Evolutionary conservation across 495 filamentous ascomycete genomes (phyloP).

Genomic region (Penicillium robsamsonii): DNA sequence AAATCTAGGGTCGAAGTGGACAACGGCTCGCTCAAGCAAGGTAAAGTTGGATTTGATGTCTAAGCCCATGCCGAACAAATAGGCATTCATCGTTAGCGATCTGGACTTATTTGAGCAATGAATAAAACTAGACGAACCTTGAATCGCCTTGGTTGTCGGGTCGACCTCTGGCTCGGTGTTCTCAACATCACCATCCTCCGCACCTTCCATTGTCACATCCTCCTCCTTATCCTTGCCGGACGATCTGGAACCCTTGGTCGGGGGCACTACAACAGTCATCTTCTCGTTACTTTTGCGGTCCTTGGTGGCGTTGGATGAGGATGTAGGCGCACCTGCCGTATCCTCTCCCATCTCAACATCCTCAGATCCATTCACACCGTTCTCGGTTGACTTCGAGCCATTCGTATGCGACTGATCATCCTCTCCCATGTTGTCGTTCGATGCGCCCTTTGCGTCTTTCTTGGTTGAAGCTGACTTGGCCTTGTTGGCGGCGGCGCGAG

Average conservation of each 20-base stretch:
- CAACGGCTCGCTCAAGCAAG: constrained; percentile 86
- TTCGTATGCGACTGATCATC: constrained; percentile 68
- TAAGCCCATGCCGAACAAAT: constrained; percentile 27
- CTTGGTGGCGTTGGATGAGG: constrained; percentile 55
- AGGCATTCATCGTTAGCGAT: constrained; percentile 5
- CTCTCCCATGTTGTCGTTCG: constrained; percentile 47
- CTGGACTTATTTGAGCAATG: neutral
- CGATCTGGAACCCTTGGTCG: constrained; percentile 68
- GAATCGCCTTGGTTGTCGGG: constrained; percentile 63
- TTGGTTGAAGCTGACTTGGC: constrained; percentile 49
- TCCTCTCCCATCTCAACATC: constrained; percentile 84
- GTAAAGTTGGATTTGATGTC: constrained; percentile 94
- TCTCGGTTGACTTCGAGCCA: constrained; percentile 69
- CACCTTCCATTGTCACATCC: constrained; percentile 71
- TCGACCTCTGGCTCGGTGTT: constrained; percentile 56
- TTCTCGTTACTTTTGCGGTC: constrained; percentile 74
- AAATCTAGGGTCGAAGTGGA: constrained; percentile 92
- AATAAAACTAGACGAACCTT: constrained; percentile 41
- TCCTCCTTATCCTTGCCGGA: constrained; percentile 66
- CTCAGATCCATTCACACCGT: constrained; percentile 71
- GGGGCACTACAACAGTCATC: constrained; percentile 85
- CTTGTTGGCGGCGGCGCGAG: constrained; percentile 47
- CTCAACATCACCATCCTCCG: constrained; percentile 52
- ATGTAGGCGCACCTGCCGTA: constrained; percentile 56
- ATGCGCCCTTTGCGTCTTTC: constrained; percentile 50